Percentiles rank a stretch among this genome's conserved stretches.
These are phyloP conservation scores for Cucurbita moschata DNA, from an alignment of 306 rosid species.

Conservation along the genomic window DNA sequence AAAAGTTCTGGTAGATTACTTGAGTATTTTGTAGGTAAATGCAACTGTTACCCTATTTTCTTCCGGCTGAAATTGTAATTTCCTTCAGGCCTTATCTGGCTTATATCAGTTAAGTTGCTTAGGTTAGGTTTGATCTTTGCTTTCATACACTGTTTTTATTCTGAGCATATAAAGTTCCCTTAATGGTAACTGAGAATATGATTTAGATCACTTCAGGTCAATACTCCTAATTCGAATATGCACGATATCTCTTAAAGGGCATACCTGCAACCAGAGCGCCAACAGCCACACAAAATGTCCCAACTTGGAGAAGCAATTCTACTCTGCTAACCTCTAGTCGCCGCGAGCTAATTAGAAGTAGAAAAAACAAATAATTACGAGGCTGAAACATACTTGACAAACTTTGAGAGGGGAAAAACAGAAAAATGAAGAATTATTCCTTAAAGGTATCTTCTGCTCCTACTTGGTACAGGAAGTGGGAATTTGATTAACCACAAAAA, in stretches of 20 bases:
- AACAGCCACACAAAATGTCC: conserved; percentile 76
- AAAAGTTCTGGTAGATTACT: background rate
- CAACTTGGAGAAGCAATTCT: conserved; percentile 96
- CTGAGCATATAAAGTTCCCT: background rate
- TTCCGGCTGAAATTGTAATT: background rate
- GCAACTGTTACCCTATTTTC: background rate
- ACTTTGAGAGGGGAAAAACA: background rate
- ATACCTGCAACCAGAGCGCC: conserved; percentile 95
- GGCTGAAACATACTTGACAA: background rate
- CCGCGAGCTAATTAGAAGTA: conserved; percentile 53
- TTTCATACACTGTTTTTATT: background rate
- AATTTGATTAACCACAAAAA: background rate
- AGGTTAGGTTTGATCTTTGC: background rate
- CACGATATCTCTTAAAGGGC: background rate
- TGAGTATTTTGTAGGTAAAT: background rate
- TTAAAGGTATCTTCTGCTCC: background rate
- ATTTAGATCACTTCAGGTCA: background rate
- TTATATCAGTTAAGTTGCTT: background rate
- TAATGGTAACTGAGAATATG: background rate
- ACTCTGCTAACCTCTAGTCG: conserved; percentile 97
- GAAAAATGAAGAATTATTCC: background rate
- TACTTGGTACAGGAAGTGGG: too few species aligned
- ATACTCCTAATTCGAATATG: background rate
- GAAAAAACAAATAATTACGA: background rate
- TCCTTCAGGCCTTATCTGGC: background rate